phyloP scores from a whole-genome alignment of 108 stramenopile genomes.

The Asterionellopsis glacialis region DNA sequence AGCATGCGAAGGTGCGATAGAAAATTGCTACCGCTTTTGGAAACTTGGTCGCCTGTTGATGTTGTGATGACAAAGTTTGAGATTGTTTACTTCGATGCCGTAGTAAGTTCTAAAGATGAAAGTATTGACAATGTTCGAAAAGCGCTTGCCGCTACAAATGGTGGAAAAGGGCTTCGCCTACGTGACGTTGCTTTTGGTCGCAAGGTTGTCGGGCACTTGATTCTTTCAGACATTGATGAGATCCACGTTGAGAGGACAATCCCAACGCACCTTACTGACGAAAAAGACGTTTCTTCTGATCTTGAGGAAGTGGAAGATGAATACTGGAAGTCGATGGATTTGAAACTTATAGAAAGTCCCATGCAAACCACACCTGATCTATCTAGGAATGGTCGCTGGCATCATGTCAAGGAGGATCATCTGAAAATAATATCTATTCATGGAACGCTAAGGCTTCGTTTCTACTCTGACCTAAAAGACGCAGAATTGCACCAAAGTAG shows the following conservation, averaged over 20 bases:
- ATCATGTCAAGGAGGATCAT: slow-evolving; percentile 54
- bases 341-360: not conserved
- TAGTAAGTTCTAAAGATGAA: not conserved
- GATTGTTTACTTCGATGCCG: slow-evolving; percentile 39
- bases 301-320: slow-evolving; percentile 1
- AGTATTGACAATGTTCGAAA: slow-evolving; percentile 2
- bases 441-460: slow-evolving; percentile 61
- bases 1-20: slow-evolving; percentile 83
- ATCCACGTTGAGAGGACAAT: slow-evolving; percentile 55
- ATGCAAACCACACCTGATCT: no score
- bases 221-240: slow-evolving; percentile 48
- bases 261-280: not conserved
- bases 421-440: slow-evolving; percentile 40
- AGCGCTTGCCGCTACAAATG: slow-evolving; percentile 41
- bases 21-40: slow-evolving; percentile 59
- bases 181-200: slow-evolving; percentile 65
- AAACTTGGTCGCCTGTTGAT: slow-evolving; percentile 71
- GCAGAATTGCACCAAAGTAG: slow-evolving; percentile 23
- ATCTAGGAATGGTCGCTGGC: slow-evolving; percentile 41
- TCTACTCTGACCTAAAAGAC: slow-evolving; percentile 66
- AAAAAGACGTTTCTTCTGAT: not conserved
- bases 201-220: slow-evolving; percentile 62
- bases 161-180: slow-evolving; percentile 74
- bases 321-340: slow-evolving; percentile 8
- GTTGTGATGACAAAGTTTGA: slow-evolving; percentile 79